Evolutionary conservation across 2,329 filamentous ascomycete species (phyloP).

Genomic region (Fusarium euwallaceae): DNA sequence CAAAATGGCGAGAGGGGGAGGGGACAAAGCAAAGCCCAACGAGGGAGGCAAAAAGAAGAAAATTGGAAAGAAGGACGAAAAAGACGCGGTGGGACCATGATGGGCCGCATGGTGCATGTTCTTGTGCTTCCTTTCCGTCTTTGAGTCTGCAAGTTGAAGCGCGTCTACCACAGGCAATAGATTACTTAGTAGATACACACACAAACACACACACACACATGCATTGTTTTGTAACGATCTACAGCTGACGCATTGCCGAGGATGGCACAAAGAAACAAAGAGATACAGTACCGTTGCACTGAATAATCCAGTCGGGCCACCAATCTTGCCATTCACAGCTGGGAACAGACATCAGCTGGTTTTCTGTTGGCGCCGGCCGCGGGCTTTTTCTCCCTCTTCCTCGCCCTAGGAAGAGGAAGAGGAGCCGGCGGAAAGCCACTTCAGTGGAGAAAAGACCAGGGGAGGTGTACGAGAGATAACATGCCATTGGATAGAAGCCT

Average conservation of each 20-base stretch:
- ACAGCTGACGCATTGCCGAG: neutral
- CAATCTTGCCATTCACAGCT: constrained; percentile 22
- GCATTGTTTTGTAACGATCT: neutral
- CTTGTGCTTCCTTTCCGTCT: neutral
- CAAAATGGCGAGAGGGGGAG: neutral
- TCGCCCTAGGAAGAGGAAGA: constrained; percentile 7
- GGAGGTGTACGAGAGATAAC: constrained; percentile 9
- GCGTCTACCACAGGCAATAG: neutral
- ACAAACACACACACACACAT: neutral
- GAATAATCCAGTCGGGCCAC: constrained; percentile 19
- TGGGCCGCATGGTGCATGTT: constrained; percentile 8
- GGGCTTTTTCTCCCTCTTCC: constrained; percentile 18
- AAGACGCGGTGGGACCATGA: constrained; percentile 10
- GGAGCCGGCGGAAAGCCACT: constrained; percentile 19
- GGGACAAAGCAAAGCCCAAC: constrained; percentile 8
- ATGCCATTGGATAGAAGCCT: constrained; percentile 25
- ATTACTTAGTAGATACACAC: neutral
- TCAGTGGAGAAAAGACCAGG: constrained; percentile 33
- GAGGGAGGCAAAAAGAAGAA: constrained; percentile 14
- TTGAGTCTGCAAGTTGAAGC: neutral
- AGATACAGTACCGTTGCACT: neutral
- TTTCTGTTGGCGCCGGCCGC: constrained; percentile 34
- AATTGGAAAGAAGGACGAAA: constrained; percentile 24
- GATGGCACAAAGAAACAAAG: neutral
- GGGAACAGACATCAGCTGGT: constrained; percentile 27